phyloP scores from a whole-genome alignment of 2,329 filamentous ascomycete genomes.

The Scedosporium aurantiacum region DNA sequence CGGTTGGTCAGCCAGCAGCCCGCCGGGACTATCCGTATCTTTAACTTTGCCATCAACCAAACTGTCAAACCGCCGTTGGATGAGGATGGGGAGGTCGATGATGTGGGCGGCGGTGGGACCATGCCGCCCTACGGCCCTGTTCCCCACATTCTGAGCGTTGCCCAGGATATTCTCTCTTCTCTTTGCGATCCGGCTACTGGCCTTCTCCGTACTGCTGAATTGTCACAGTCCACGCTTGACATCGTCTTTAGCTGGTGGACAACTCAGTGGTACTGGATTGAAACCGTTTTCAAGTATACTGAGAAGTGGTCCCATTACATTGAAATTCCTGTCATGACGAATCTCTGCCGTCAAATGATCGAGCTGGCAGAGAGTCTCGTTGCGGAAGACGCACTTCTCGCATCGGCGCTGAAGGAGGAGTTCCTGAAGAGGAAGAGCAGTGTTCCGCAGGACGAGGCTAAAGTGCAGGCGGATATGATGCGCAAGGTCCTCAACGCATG shows the following conservation, averaged over 20 bases:
- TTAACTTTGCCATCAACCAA: conserved; percentile 32
- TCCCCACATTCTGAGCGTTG: conserved; percentile 44
- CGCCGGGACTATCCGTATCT: conserved; percentile 20
- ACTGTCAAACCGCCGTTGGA: conserved; percentile 21
- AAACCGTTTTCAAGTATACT: conserved; percentile 70
- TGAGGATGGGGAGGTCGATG: neutral
- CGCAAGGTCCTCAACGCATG: conserved; percentile 24
- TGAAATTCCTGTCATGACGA: conserved; percentile 70
- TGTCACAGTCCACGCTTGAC: conserved; percentile 50
- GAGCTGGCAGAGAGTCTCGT: conserved; percentile 82
- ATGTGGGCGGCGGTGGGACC: conserved; percentile 1
- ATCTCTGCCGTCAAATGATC: conserved; percentile 92
- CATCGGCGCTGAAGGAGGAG: conserved; percentile 46
- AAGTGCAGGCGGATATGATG: conserved; percentile 27
- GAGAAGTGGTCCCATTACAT: conserved; percentile 71
- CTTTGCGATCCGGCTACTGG: conserved; percentile 47
- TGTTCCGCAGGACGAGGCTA: conserved; percentile 6
- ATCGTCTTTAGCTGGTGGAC: conserved; percentile 73
- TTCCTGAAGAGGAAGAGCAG: conserved; percentile 12
- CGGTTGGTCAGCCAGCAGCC: conserved; percentile 32
- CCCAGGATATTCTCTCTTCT: conserved; percentile 43
- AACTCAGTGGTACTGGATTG: conserved; percentile 69
- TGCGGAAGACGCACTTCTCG: conserved; percentile 73
- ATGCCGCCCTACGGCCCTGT: conserved; percentile 43
- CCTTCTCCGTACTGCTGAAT: conserved; percentile 39